Base-by-base conservation (phyloP, 1,139 yeast species). In the Debaryomyces psychrophilus region DNA sequence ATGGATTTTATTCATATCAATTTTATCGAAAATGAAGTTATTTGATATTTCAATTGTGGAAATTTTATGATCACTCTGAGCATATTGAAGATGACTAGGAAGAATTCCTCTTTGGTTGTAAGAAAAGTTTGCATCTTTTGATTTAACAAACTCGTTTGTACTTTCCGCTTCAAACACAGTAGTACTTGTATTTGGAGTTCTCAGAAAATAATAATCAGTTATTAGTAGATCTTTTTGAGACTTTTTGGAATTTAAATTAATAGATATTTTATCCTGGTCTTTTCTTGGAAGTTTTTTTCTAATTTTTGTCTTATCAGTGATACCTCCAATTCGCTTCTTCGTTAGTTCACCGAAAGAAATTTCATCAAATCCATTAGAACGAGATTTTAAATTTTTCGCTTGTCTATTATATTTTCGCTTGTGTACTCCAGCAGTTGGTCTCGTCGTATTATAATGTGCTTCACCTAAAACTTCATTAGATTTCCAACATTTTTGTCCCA, bases 101-200 rank as follows among this genome's bases (percentile, higher is more conserved):
- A 26, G 18, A 20, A 18, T 6, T 23, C 9, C 37, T 9, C 26
- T 23, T 20, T 23, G 37, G 12, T 18, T 18, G 9, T 26, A 26
- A 25, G 31, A 9, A 37, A 25, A 26, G 14, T n/a, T 37, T n/a
- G 5, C 29, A 12, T 29, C 41, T n/a, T 29, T 38, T 8, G 34
- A n/a, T 28, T 27, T 28, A 8, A 28, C 20, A 27, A 50, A 63
- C 15, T 47, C 53, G 4, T 51, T 54, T 2, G 57, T 53, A 45
- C 72, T 70, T 46, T 72, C 78, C 0, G 67, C 75, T 54, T 75
- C 80, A 45, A 69, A 58, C 0, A 56, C 67, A 0, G 69, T 64
- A 1, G 79, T 73, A 25, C 61, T 58, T 22, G 57, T 54, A n/a
- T 49, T 46, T 0, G 77, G 77, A 11, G 56, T 52, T 44, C 76